Conservation (phyloP, 768 basidiomycete genomes). For the Kwoniella mangroviensis region DNA sequence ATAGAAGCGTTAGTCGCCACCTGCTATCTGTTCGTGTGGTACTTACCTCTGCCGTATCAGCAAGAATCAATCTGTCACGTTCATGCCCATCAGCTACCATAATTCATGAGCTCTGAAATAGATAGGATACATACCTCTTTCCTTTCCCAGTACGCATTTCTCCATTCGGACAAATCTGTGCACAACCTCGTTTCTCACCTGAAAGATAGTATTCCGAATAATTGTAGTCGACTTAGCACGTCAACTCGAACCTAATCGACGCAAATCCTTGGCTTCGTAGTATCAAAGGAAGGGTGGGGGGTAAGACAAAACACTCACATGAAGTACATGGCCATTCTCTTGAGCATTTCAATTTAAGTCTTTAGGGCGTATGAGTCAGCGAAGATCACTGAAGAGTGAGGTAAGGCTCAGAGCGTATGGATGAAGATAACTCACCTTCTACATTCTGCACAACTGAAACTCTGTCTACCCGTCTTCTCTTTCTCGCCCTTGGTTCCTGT, state of each 20-base stretch:
- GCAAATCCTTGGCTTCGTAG: neutral
- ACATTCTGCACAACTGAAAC: slow-evolving; percentile 56
- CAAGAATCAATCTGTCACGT: slow-evolving; percentile 46
- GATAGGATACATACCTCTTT: slow-evolving; percentile 37
- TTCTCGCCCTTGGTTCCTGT: slow-evolving; percentile 19
- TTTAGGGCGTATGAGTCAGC: slow-evolving; percentile 6
- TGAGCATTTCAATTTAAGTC: slow-evolving; percentile 55
- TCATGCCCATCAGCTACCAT: neutral
- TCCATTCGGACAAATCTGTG: slow-evolving; percentile 55
- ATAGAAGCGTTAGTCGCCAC: neutral
- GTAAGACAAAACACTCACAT: slow-evolving; percentile 33
- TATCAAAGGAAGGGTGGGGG: slow-evolving; percentile 1
- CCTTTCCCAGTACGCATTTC: slow-evolving; percentile 53
- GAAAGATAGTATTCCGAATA: neutral
- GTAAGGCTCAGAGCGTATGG: too few species aligned
- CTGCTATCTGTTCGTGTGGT: neutral
- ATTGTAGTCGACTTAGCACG: neutral
- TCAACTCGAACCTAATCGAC: neutral
- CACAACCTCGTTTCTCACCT: slow-evolving; percentile 53
- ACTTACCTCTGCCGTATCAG: slow-evolving; percentile 51
- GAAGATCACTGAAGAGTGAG: neutral
- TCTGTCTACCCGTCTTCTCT: slow-evolving; percentile 35
- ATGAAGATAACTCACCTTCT: slow-evolving; percentile 33
- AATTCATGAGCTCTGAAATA: neutral
- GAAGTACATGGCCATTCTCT: slow-evolving; percentile 55